These are phyloP conservation scores for Metschnikowia peoriensis DNA, from an alignment of 805 yeast species.

Conservation along the genomic window DNA sequence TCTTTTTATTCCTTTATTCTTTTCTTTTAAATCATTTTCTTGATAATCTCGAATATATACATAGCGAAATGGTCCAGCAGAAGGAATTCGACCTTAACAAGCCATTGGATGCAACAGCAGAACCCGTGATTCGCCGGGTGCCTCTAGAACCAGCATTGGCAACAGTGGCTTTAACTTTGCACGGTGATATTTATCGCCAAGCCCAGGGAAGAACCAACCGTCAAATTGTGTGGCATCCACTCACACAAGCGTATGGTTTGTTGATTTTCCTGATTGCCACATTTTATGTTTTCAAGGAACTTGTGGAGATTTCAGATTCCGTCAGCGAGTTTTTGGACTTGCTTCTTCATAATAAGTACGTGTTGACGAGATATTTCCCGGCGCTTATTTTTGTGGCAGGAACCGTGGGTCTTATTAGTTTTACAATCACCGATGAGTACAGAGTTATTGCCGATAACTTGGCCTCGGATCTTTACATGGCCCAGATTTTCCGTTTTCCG, in stretches of 20 bases:
- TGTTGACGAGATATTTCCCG: conserved; percentile 31
- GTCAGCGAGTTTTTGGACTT: conserved; percentile 28
- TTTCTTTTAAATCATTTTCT: background rate
- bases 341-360: conserved; percentile 22
- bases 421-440: conserved; percentile 48
- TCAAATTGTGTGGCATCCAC: conserved; percentile 46
- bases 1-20: too few relatives aligned
- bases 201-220: conserved; percentile 48
- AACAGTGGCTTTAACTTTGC: conserved; percentile 58
- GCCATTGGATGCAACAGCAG: conserved; percentile 53
- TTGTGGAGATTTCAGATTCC: conserved; percentile 30
- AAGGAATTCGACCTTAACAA: conserved; percentile 49
- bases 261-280: conserved; percentile 10
- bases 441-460: conserved; percentile 33
- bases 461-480: conserved; percentile 22
- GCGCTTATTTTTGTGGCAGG: conserved; percentile 37
- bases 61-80: conserved; percentile 49
- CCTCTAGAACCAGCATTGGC: conserved; percentile 55
- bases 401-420: conserved; percentile 39
- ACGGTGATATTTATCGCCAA: conserved; percentile 57
- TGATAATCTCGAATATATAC: background rate
- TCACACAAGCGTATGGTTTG: conserved; percentile 26
- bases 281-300: conserved; percentile 28
- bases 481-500: conserved; percentile 49
- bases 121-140: conserved; percentile 51